Percentiles rank a stretch among this genome's conserved stretches.
Conservation (phyloP, 2,329 filamentous ascomycete species). For the Diaporthe sp. region DNA sequence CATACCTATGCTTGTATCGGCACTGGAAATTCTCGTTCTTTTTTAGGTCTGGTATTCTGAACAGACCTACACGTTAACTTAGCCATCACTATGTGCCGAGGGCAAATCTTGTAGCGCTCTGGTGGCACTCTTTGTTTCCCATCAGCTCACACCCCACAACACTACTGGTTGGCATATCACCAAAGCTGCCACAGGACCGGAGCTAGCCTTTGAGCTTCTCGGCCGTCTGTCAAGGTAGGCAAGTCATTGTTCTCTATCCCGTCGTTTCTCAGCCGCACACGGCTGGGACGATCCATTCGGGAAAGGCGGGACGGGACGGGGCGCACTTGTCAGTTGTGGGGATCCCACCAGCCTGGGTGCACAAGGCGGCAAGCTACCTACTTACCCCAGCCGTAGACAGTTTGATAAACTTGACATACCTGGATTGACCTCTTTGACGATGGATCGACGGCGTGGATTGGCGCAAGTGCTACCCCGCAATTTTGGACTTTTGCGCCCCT, state of each 20-base stretch:
- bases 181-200: not conserved
- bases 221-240: too few species aligned
- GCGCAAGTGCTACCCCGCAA: not conserved
- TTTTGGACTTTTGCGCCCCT: too few species aligned
- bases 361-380: not conserved
- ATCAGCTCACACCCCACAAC: not conserved
- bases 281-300: not conserved
- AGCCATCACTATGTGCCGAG: not conserved
- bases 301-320: conserved; percentile 14
- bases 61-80: not conserved
- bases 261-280: too few species aligned
- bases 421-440: not conserved
- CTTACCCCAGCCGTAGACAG: not conserved
- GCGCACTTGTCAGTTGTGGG: not conserved
- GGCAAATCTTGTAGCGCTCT: not conserved
- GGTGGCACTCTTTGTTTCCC: not conserved
- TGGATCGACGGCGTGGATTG: not conserved
- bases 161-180: too few species aligned
- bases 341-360: not conserved
- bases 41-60: accelerated
- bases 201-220: too few species aligned
- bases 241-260: not conserved
- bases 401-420: not conserved
- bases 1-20: too few species aligned
- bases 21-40: too few species aligned